Base-by-base conservation (phyloP, 169 alveolate species). In the Sarcocystis neurona region DNA sequence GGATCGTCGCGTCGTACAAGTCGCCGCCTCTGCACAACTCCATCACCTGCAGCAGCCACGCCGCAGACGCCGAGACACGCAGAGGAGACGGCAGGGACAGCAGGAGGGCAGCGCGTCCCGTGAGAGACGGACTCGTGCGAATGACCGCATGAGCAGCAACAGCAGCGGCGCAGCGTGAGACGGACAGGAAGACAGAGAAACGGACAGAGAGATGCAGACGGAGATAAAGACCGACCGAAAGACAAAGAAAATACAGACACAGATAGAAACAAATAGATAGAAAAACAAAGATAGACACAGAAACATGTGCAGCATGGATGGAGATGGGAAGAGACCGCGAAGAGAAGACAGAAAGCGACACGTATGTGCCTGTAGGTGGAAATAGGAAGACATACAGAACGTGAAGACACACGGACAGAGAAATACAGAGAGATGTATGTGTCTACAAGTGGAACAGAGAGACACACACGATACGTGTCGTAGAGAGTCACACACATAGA, bases 11-110 rank as follows among this genome's bases (percentile, higher is more conserved):
- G 56, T 85, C 90, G 43, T 66, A 85, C 85, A 85, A 39, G 44
- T 85, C 90, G 43, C 90, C 90, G 6, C 90, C 90, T n/a, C 90
- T 84, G 77, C 90, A 85, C 23, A 85, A 53, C 58, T 85, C 90
- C 90, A 85, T 68, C 53, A 82, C 88, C 88, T 82, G 79, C 37
- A 18, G 48, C 32, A 44, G 47, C 0, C 56, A 50, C 50, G 12
- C 32, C 18, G 0, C 0, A 34, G 50, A 30, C 63, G 20, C 63
- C 10, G 30, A 53, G 20, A 10, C 10, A 12, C 30, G 30, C 10
- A 20, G 10, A 53, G 63, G 30, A 53, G 63, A 10, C 10, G 30
- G 20, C 20, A 53, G 10, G 63, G 63, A 53, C 63, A 53, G 30
- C 10, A 12, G 63, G 10, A 53, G n/a, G n/a, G n/a, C n/a, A n/a